A percentile compares a stretch with the other conserved stretches of the same genome.
phyloP scores from a whole-genome alignment of 2,329 filamentous ascomycete genomes.

The Aspergillus candidus region DNA sequence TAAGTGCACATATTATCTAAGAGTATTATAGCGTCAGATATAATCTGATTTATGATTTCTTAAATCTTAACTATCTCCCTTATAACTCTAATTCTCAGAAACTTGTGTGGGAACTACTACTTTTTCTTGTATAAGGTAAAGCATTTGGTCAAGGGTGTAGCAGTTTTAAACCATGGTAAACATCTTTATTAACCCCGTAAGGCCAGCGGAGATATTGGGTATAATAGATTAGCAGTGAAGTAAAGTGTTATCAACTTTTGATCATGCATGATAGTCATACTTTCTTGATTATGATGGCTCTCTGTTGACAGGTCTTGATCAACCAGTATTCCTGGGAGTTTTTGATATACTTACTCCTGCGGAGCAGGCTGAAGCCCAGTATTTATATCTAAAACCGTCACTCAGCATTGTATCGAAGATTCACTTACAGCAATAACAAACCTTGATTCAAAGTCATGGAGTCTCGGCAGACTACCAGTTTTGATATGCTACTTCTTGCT shows the following conservation, averaged over 20 bases:
- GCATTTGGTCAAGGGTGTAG: too few relatives aligned
- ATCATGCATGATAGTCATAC: slow-evolving; percentile 28
- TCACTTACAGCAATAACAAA: slow-evolving; percentile 4
- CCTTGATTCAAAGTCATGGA: slow-evolving; percentile 9
- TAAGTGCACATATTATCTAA: too few relatives aligned
- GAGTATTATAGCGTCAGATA: too few relatives aligned
- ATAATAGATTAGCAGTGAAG: slow-evolving; percentile 26
- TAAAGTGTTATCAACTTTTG: slow-evolving; percentile 29
- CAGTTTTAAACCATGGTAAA: slow-evolving; percentile 18
- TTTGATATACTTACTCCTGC: slow-evolving; percentile 5
- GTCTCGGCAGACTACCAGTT: slow-evolving; percentile 8
- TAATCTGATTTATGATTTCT: too few relatives aligned
- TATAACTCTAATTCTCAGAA: too few relatives aligned
- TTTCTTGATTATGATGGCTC: slow-evolving; percentile 32
- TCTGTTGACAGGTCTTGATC: slow-evolving; percentile 1
- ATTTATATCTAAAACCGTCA: slow-evolving; percentile 6
- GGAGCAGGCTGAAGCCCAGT: slow-evolving; percentile 6
- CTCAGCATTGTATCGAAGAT: slow-evolving; percentile 10
- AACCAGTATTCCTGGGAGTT: slow-evolving; percentile 4
- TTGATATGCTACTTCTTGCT: slow-evolving; percentile 10
- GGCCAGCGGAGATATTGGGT: slow-evolving; percentile 14
- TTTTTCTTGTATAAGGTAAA: too few relatives aligned
- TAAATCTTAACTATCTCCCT: too few relatives aligned
- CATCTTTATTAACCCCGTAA: slow-evolving; percentile 18
- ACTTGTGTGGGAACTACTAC: too few relatives aligned